phyloP scores from a whole-genome alignment of 2,329 filamentous ascomycete species.

The Exophiala xenobiotica region DNA sequence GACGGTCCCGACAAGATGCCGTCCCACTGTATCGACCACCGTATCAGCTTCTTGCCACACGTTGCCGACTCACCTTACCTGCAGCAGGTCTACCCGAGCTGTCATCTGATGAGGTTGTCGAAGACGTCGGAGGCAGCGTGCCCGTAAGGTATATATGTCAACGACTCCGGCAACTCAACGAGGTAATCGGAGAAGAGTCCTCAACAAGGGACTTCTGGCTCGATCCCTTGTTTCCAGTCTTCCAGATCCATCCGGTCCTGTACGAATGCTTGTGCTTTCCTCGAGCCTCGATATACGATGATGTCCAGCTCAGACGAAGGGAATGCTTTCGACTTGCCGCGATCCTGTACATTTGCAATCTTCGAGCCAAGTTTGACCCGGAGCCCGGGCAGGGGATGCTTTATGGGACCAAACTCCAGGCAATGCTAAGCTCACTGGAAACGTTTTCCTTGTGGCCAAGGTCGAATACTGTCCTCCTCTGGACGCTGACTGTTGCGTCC shows the following conservation, averaged over 20 bases:
- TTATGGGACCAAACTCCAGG: constrained; percentile 6
- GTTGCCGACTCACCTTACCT: neutral
- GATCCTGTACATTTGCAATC: constrained; percentile 7
- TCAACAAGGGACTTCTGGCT: neutral
- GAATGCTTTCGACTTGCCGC: constrained; percentile 3
- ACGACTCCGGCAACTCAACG: constrained; percentile 3
- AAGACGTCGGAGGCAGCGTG: neutral
- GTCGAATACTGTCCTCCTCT: neutral
- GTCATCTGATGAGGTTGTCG: neutral
- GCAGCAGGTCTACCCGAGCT: neutral
- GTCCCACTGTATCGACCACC: constrained; percentile 1
- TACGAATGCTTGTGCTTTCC: neutral
- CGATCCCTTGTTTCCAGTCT: neutral
- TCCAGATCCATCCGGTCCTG: constrained; percentile 3
- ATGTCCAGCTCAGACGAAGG: neutral
- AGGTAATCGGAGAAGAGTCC: constrained; percentile 1
- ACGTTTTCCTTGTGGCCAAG: neutral
- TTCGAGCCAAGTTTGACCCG: constrained; percentile 5
- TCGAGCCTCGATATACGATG: neutral
- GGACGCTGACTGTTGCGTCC: constrained; percentile 5
- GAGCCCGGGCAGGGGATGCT: constrained; percentile 4
- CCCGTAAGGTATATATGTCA: neutral
- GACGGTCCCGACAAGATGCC: constrained; percentile 2
- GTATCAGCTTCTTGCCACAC: neutral
- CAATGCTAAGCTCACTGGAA: neutral